Evolutionary conservation across 306 rosid species (phyloP).

Genomic region (Astragalus glycyphyllos): DNA sequence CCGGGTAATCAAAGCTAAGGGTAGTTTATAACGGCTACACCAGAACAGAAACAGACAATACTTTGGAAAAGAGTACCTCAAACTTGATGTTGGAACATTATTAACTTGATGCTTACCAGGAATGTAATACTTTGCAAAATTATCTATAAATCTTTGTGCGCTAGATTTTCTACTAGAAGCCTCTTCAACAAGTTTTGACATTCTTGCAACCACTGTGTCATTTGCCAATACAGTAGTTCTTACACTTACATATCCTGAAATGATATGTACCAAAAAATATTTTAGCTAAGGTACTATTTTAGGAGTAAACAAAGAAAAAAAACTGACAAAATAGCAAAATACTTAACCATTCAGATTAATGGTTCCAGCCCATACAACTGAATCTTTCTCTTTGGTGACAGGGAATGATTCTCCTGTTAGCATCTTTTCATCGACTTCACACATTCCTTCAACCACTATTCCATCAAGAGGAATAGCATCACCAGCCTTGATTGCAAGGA

Average conservation of each 20-base stretch:
- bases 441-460: slow-evolving; percentile 72
- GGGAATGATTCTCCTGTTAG: slow-evolving; percentile 93
- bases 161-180: slow-evolving; percentile 76
- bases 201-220: slow-evolving; percentile 83
- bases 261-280: slow-evolving; percentile 8
- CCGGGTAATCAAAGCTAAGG: no score
- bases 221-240: slow-evolving; percentile 78
- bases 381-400: slow-evolving; percentile 74
- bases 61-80: no score
- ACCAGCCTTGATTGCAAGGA: slow-evolving; percentile 82
- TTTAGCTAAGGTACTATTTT: background rate
- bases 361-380: slow-evolving; percentile 89
- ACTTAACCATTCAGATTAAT: slow-evolving; percentile 70
- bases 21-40: no score
- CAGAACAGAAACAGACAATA: no score
- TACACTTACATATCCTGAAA: slow-evolving; percentile 76
- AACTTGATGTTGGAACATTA: no score
- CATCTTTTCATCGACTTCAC: slow-evolving; percentile 90
- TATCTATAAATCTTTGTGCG: slow-evolving; percentile 78
- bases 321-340: background rate
- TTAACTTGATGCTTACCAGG: slow-evolving; percentile 70
- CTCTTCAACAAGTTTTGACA: slow-evolving; percentile 88
- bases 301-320: background rate
- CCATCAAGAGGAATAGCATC: slow-evolving; percentile 92
- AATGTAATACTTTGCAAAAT: slow-evolving; percentile 79